Evolutionary conservation across 225 moss, liverwort and hornwort species (phyloP).

Genomic region (Asterella californica): DNA sequence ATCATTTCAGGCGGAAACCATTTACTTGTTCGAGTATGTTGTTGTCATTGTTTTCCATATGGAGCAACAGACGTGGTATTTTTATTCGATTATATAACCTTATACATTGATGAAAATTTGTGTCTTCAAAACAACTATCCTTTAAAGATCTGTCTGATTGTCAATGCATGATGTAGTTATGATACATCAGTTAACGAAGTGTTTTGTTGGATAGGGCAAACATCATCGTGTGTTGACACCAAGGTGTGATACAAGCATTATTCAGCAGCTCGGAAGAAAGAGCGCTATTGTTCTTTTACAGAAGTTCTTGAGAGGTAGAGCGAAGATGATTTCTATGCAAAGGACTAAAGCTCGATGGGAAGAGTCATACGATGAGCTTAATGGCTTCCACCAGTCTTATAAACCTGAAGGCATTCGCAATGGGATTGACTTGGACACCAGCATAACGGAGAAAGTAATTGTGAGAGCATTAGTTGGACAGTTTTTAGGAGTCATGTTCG

Average conservation of each 20-base stretch:
- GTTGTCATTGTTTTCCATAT: too few relatives aligned
- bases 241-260: conserved; percentile 40
- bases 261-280: conserved; percentile 39
- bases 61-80: too few relatives aligned
- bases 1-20: too few relatives aligned
- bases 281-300: conserved; percentile 40
- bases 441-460: conserved; percentile 27
- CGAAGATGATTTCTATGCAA: conserved; percentile 32
- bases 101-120: too few relatives aligned
- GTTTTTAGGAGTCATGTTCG: conserved; percentile 5
- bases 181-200: background rate
- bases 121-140: background rate
- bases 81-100: too few relatives aligned
- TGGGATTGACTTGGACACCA: conserved; percentile 34
- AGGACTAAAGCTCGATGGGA: conserved; percentile 41
- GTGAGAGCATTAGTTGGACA: conserved; percentile 30
- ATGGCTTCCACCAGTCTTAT: conserved; percentile 39
- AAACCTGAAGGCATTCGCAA: conserved; percentile 8
- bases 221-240: conserved; percentile 52
- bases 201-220: conserved; percentile 28
- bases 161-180: background rate
- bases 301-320: conserved; percentile 41
- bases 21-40: too few relatives aligned
- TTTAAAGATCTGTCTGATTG: background rate
- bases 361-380: conserved; percentile 45